Conservation (phyloP, 1,284 basidiomycete species). For the Anthracocystis walkeri region DNA sequence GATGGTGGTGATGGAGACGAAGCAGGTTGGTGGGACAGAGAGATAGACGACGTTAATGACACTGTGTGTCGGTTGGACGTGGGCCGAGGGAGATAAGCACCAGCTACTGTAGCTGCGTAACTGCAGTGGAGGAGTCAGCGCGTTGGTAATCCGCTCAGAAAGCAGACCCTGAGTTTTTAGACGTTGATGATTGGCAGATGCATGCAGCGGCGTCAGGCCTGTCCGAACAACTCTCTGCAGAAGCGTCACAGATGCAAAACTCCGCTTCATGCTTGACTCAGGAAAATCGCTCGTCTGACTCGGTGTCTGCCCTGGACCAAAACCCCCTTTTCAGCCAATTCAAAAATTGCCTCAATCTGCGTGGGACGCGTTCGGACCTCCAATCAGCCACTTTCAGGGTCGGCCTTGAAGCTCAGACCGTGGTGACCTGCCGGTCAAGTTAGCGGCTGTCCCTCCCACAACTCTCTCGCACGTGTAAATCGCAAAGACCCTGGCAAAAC, state of each 20-base stretch:
- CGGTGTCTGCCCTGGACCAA: no score
- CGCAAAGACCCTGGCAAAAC: conserved; percentile 16
- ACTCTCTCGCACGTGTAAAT: conserved; percentile 12
- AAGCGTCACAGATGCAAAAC: conserved; percentile 11
- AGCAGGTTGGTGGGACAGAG: not conserved
- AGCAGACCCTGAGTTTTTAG: conserved; percentile 27
- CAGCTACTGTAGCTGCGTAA: not conserved
- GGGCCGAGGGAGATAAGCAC: conserved; percentile 38
- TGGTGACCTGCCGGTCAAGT: conserved; percentile 9
- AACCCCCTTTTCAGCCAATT: not conserved
- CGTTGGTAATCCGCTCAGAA: conserved; percentile 1
- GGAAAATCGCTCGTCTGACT: conserved; percentile 4
- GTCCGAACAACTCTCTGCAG: no score
- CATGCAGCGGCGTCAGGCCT: not conserved
- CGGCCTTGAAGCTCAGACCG: not conserved
- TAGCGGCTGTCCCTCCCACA: not conserved
- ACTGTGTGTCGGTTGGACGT: conserved; percentile 22
- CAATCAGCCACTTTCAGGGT: conserved; percentile 24
- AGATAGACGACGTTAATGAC: conserved; percentile 5
- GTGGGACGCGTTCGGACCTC: not conserved
- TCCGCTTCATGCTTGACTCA: conserved; percentile 10
- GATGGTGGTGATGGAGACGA: conserved; percentile 5
- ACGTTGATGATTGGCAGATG: conserved; percentile 21
- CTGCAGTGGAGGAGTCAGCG: conserved; percentile 38
- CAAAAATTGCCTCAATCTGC: conserved; percentile 11